Percentiles rank a stretch among this genome's conserved stretches.
Conservation (phyloP, 2,329 filamentous ascomycete genomes). For the Calonectria pauciramosa region DNA sequence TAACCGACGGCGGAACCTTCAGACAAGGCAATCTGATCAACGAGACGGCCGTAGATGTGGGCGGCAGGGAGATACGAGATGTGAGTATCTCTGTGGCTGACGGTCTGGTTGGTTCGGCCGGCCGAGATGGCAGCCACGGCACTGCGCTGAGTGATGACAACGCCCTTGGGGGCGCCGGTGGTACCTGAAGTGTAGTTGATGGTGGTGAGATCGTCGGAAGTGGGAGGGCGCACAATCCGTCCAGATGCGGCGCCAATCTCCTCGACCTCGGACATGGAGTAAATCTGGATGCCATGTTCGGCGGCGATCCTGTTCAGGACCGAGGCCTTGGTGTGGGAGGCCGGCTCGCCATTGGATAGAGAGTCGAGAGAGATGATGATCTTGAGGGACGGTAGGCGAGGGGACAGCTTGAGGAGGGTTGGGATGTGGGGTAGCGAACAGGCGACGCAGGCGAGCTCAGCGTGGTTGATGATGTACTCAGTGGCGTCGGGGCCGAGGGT, state of each 20-base stretch:
- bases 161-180: constrained; percentile 86
- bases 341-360: constrained; percentile 82
- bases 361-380: constrained; percentile 89
- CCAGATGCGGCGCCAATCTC: constrained; percentile 80
- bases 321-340: constrained; percentile 82
- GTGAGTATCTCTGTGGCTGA: constrained; percentile 69
- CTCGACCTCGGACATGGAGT: constrained; percentile 86
- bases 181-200: constrained; percentile 94
- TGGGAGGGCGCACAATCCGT: constrained; percentile 78
- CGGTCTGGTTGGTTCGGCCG: constrained; percentile 68
- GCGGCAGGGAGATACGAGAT: constrained; percentile 94
- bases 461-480: constrained; percentile 96
- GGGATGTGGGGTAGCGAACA: constrained; percentile 87
- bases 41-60: constrained; percentile 91
- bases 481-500: constrained; percentile 92
- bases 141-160: constrained; percentile 84
- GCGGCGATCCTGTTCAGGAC: constrained; percentile 82
- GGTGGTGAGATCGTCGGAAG: constrained; percentile 83
- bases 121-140: constrained; percentile 80
- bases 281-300: constrained; percentile 81
- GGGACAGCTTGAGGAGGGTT: constrained; percentile 81
- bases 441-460: constrained; percentile 80
- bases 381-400: constrained; percentile 85
- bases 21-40: constrained; percentile 82
- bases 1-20: constrained; percentile 85